A percentile compares a stretch with the other conserved stretches of the same genome.
phyloP scores from a whole-genome alignment of 768 basidiomycete species.

The Boletellus sp. region DNA sequence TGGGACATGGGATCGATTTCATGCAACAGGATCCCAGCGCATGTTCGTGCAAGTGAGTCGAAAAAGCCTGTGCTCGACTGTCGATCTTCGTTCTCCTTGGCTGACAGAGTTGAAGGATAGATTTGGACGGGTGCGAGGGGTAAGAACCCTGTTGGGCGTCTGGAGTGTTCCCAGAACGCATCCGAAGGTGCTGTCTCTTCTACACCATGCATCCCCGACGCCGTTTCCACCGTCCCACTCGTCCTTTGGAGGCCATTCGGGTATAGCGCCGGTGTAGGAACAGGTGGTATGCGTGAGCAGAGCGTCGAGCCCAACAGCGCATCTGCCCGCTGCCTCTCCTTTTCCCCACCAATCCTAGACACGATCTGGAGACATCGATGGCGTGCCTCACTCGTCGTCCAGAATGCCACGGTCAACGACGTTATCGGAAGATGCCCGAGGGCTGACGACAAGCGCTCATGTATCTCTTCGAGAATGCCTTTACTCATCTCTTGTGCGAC shows the following conservation, averaged over 20 bases:
- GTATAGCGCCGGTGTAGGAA: background rate
- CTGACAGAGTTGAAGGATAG: slow-evolving; percentile 35
- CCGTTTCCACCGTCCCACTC: background rate
- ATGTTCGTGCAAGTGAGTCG: slow-evolving; percentile 46
- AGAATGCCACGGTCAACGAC: slow-evolving; percentile 50
- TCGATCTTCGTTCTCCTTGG: background rate
- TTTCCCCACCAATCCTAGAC: slow-evolving; percentile 70
- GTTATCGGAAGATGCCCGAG: background rate
- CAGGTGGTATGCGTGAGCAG: slow-evolving; percentile 6
- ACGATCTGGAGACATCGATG: slow-evolving; percentile 74
- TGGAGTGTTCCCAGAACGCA: slow-evolving; percentile 61
- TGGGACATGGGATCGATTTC: slow-evolving; percentile 25
- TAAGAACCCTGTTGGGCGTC: slow-evolving; percentile 51
- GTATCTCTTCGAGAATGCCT: slow-evolving; percentile 60
- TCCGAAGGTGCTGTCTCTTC: slow-evolving; percentile 25
- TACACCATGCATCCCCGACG: background rate
- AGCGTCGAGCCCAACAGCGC: slow-evolving; percentile 48
- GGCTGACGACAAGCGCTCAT: slow-evolving; percentile 39
- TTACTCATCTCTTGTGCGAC: slow-evolving; percentile 70
- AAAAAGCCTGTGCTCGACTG: slow-evolving; percentile 36
- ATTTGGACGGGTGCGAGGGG: slow-evolving; percentile 57
- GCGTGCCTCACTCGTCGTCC: slow-evolving; percentile 77
- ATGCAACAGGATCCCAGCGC: slow-evolving; percentile 50
- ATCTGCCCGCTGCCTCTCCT: slow-evolving; percentile 59
- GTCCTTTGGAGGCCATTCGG: background rate